Evolutionary conservation across 1,284 basidiomycete genomes (phyloP), one percentile per base, ranked within the genome.

Genomic region (Sutorius eximius): DNA sequence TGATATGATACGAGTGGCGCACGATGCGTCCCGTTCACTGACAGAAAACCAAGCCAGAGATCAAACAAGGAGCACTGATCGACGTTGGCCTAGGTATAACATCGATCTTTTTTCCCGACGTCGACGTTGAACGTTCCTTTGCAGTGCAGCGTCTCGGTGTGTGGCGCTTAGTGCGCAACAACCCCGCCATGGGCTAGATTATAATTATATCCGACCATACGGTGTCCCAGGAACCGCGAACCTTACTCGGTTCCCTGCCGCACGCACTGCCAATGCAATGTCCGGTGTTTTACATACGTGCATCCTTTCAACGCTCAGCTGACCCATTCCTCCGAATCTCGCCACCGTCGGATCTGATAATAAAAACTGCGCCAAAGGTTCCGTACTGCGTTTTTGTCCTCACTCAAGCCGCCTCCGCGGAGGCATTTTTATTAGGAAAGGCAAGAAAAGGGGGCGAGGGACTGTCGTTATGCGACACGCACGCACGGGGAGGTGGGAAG

Each of bases 401-500:
- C 20, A 29, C 44, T 33, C 30, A 38, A 52, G 18, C 33, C 40
- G 36, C 42, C 32, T 53, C 57, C 54, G 51, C 57, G 62, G 62
- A 46, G 47, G 47, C 42, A 47, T 47, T 45, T 37, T 27, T 20
- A 53, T 56, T 44, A 45, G 44, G 44, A 48, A 49, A 4, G 40
- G 18, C 22, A 7, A 16, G 12, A 36, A 40, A 18, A 15, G 2
- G 12, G 20, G 40, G 30, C 5, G 33, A 60, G 54, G 49, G 34
- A 61, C 65, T 27, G 53, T 63, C 29, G 61, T 55, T 49, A 66
- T 55, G 62, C 43, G 37, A 49, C 51, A 29, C 33, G 30, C 27
- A 51, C 30, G 34, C 45, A 30, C 29, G 29, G 24, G 32, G 10
- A 38, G 46, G 42, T 46, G 57, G 52, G 54, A 55, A 61, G 47